Evolutionary conservation across 805 yeast genomes (phyloP).

Genomic region (Alloascoidea africana): DNA sequence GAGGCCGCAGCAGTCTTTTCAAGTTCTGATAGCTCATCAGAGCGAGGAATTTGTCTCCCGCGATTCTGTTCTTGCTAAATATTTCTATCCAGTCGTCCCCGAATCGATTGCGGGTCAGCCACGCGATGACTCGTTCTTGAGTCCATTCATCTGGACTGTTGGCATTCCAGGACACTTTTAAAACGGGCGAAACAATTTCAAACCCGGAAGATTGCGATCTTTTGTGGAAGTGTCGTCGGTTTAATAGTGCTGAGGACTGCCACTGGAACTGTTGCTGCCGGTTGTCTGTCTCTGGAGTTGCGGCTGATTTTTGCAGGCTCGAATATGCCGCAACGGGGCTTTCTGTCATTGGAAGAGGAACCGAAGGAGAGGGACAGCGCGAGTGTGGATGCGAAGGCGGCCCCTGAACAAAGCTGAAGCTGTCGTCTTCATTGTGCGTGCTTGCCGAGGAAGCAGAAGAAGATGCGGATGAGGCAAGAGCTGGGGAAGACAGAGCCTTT

Average conservation of each 20-base stretch:
- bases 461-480: no score
- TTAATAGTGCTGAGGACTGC: no score
- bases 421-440: no score
- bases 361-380: no score
- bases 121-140: slow-evolving; percentile 42
- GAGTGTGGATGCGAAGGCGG: no score
- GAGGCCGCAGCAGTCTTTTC: slow-evolving; percentile 23
- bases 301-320: background rate
- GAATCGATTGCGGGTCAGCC: slow-evolving; percentile 60
- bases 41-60: slow-evolving; percentile 49
- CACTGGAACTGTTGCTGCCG: background rate
- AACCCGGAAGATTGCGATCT: background rate
- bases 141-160: slow-evolving; percentile 56
- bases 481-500: no score
- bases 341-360: background rate
- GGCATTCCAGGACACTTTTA: slow-evolving; percentile 30
- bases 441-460: no score
- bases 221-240: no score
- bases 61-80: slow-evolving; percentile 41
- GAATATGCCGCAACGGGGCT: background rate
- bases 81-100: slow-evolving; percentile 57
- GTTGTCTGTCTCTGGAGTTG: background rate
- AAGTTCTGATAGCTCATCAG: slow-evolving; percentile 56
- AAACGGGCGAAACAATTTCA: background rate
- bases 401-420: no score